phyloP scores from a whole-genome alignment of 2,329 filamentous ascomycete species.

The Mycogone perniciosa region DNA sequence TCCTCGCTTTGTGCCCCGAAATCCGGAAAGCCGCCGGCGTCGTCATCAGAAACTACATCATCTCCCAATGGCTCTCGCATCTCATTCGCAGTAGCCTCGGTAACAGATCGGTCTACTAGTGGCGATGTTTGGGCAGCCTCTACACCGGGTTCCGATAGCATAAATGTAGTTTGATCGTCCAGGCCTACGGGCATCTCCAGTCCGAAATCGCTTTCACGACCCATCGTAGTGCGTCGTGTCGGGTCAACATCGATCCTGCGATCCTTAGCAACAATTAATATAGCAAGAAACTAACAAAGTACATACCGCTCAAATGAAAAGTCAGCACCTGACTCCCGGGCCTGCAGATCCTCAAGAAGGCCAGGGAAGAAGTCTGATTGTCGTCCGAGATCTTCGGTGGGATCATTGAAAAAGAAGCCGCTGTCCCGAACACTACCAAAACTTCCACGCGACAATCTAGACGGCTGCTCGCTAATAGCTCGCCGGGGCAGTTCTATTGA shows the following conservation, averaged over 20 bases:
- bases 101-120: conserved; percentile 15
- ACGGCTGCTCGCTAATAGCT: conserved; percentile 39
- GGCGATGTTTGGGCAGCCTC: conserved; percentile 25
- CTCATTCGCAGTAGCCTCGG: conserved; percentile 17
- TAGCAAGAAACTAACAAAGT: not conserved
- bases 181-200: conserved; percentile 42
- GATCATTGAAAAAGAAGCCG: conserved; percentile 39
- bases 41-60: not conserved
- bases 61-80: not conserved
- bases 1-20: not conserved
- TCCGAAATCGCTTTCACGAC: conserved; percentile 45
- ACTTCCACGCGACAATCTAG: conserved; percentile 45
- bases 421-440: conserved; percentile 49
- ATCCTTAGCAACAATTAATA: conserved; percentile 11
- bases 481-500: conserved; percentile 56
- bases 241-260: conserved; percentile 36
- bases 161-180: conserved; percentile 46
- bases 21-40: not conserved
- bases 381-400: conserved; percentile 36
- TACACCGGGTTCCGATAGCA: conserved; percentile 34
- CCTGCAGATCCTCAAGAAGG: conserved; percentile 38
- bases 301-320: conserved; percentile 40
- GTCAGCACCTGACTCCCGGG: conserved; percentile 31
- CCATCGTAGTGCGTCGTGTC: conserved; percentile 32
- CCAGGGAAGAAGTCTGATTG: conserved; percentile 49